Percentiles rank a stretch among this genome's conserved stretches.
These are phyloP conservation scores for Ophiostoma piceae DNA, from an alignment of 2,329 filamentous ascomycete species.

Conservation along the genomic window DNA sequence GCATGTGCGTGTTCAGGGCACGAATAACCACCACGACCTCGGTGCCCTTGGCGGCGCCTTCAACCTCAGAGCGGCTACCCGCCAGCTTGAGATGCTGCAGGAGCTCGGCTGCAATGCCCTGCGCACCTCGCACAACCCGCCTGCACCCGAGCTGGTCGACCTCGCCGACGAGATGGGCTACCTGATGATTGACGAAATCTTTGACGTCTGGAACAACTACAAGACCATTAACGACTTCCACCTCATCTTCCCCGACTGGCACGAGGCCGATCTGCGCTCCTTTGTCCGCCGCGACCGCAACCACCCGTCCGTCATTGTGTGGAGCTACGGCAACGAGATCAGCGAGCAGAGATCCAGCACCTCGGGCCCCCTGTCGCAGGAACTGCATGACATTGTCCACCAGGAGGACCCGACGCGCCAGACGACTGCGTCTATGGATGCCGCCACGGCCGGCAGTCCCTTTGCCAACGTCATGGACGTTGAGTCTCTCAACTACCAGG, in stretches of 20 bases:
- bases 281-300: conserved; percentile 52
- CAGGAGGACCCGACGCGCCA: conserved; percentile 46
- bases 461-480: conserved; percentile 44
- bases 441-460: conserved; percentile 37
- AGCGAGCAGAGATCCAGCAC: conserved; percentile 40
- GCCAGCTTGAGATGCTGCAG: conserved; percentile 46
- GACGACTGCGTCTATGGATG: conserved; percentile 44
- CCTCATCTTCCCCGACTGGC: conserved; percentile 49
- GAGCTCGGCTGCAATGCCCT: conserved; percentile 48
- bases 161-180: conserved; percentile 47
- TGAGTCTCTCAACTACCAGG: conserved; percentile 52
- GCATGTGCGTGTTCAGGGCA: conserved; percentile 41
- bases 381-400: conserved; percentile 40
- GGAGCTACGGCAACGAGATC: conserved; percentile 53
- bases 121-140: conserved; percentile 50
- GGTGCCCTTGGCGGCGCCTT: conserved; percentile 48
- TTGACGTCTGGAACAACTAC: conserved; percentile 46
- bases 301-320: conserved; percentile 48
- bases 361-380: conserved; percentile 33
- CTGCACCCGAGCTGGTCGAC: conserved; percentile 46
- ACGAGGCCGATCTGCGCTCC: conserved; percentile 47
- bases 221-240: conserved; percentile 49
- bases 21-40: conserved; percentile 48
- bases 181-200: conserved; percentile 50
- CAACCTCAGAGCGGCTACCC: conserved; percentile 44